Conservation (phyloP, 306 rosid genomes). For the Abrus precatorius region DNA sequence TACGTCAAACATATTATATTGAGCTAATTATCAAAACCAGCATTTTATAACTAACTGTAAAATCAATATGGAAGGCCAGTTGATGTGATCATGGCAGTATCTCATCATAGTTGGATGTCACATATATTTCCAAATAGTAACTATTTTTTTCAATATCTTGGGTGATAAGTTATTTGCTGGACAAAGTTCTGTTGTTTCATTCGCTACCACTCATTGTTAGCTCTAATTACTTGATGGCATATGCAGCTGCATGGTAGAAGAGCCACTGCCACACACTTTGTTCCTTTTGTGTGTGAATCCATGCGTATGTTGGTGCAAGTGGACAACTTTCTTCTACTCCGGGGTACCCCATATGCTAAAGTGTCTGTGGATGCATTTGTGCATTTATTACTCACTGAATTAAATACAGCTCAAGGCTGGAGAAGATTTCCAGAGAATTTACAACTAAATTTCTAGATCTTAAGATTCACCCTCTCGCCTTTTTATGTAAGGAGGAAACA, state of each 20-base stretch:
- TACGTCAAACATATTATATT: no score
- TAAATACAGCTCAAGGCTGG: background rate
- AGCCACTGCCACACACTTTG: slow-evolving; percentile 25
- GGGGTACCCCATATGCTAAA: slow-evolving; percentile 20
- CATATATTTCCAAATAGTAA: background rate
- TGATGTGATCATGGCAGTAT: background rate
- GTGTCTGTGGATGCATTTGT: background rate
- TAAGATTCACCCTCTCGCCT: slow-evolving; percentile 26
- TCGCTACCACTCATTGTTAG: background rate
- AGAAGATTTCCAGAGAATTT: background rate
- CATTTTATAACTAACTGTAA: slow-evolving; percentile 1
- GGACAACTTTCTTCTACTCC: slow-evolving; percentile 40
- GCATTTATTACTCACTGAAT: slow-evolving; percentile 4
- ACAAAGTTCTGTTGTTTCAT: background rate
- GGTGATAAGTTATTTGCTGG: background rate
- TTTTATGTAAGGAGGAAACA: slow-evolving; percentile 23
- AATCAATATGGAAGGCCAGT: background rate
- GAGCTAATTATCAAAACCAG: background rate
- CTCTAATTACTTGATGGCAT: slow-evolving; percentile 5
- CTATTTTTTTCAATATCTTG: background rate
- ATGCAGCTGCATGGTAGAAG: slow-evolving; percentile 26
- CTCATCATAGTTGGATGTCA: background rate
- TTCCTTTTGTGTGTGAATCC: slow-evolving; percentile 20
- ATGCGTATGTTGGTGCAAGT: slow-evolving; percentile 42
- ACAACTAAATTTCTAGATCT: background rate